Conservation (phyloP, 352 stramenopile species). For the Stephanocyclus meneghinianus region DNA sequence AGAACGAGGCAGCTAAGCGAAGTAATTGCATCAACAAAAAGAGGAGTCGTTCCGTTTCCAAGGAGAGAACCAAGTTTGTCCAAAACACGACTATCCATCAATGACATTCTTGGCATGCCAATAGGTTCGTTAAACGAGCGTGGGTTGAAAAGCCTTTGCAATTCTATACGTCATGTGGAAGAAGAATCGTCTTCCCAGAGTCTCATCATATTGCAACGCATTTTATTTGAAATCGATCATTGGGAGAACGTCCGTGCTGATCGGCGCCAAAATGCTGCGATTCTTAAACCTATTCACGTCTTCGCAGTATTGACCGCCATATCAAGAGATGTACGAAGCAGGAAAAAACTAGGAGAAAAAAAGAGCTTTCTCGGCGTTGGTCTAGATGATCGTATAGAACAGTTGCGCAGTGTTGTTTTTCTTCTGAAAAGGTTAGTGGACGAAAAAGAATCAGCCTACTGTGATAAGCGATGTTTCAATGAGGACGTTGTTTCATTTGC, state of each 20-base stretch:
- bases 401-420: not conserved
- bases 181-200: constrained; percentile 29
- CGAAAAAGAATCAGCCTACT: constrained; percentile 9
- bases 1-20: too few relatives aligned
- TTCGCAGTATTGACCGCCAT: constrained; percentile 41
- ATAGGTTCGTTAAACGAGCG: constrained; percentile 24
- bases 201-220: constrained; percentile 35
- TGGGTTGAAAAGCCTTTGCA: constrained; percentile 37
- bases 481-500: constrained; percentile 53
- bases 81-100: not conserved
- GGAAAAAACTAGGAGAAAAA: not conserved
- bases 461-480: constrained; percentile 30
- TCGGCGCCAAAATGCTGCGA: not conserved
- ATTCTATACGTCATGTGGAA: constrained; percentile 29
- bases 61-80: not conserved
- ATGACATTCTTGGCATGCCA: constrained; percentile 23
- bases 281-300: constrained; percentile 47
- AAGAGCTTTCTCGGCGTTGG: constrained; percentile 18
- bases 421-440: constrained; percentile 6
- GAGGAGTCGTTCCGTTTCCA: not conserved
- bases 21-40: too few relatives aligned
- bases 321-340: constrained; percentile 18
- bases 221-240: constrained; percentile 39
- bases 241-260: constrained; percentile 6
- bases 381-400: not conserved